These are phyloP conservation scores for Entomortierella chlamydospora DNA, from an alignment of 192 early-diverging fungal genomes.

Conservation along the genomic window DNA sequence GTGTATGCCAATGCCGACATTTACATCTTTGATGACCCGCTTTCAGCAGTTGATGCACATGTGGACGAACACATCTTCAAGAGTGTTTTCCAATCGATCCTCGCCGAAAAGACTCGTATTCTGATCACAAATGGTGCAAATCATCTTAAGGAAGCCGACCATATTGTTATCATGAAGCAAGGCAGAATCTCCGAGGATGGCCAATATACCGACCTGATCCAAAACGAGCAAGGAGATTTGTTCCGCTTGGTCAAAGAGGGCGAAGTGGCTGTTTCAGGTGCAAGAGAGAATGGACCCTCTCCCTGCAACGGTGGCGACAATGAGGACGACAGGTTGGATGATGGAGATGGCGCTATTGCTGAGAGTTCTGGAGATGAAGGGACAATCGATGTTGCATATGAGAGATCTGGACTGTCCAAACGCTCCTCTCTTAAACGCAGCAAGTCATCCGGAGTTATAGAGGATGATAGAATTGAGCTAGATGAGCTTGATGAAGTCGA, in stretches of 20 bases:
- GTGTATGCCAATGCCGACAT: conserved; percentile 48
- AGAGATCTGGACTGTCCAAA: not conserved
- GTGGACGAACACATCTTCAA: conserved; percentile 63
- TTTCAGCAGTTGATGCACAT: conserved; percentile 71
- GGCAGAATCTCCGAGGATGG: conserved; percentile 75
- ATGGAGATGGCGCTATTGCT: not conserved
- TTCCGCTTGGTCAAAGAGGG: conserved; percentile 63
- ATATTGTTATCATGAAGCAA: conserved; percentile 72
- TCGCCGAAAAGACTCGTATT: conserved; percentile 76
- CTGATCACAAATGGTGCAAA: conserved; percentile 81
- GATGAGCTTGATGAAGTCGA: conserved; percentile 12
- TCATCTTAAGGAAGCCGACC: conserved; percentile 72
- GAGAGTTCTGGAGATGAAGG: not conserved
- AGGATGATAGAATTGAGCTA: not conserved
- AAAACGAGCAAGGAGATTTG: conserved; percentile 60
- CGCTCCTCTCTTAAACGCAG: not conserved
- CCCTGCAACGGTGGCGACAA: not conserved
- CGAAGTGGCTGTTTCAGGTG: not conserved
- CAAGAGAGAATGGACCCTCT: no score
- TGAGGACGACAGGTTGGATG: conserved; percentile 27
- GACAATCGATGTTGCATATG: not conserved
- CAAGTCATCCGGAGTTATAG: conserved; percentile 11
- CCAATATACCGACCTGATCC: conserved; percentile 69
- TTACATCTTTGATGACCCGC: conserved; percentile 57
- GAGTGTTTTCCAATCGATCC: conserved; percentile 34